These are phyloP conservation scores for Gloeophyllum trabeum DNA, from an alignment of 768 basidiomycete species.

Conservation along the genomic window DNA sequence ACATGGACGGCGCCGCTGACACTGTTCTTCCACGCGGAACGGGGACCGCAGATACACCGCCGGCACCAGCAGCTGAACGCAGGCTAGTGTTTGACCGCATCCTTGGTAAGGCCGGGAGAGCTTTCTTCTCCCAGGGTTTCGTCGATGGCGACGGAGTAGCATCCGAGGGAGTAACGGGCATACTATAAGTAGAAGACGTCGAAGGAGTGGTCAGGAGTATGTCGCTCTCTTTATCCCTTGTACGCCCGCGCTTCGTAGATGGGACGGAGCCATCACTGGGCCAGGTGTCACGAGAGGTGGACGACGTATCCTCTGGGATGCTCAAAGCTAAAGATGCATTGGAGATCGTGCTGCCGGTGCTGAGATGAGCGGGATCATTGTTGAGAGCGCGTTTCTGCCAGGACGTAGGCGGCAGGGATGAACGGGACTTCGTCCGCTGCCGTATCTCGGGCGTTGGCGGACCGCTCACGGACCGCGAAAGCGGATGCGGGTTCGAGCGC, in stretches of 20 bases:
- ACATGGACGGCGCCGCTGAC: neutral
- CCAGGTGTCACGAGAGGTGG: neutral
- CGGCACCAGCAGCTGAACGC: neutral
- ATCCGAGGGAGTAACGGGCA: neutral
- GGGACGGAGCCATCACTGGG: too few species aligned
- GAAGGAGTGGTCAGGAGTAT: slow-evolving; percentile 6
- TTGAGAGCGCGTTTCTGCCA: slow-evolving; percentile 6
- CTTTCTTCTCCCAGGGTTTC: neutral
- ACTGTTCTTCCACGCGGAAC: neutral
- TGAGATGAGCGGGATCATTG: neutral
- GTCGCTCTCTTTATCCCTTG: slow-evolving; percentile 13
- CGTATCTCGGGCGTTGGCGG: slow-evolving; percentile 2
- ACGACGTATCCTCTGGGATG: slow-evolving; percentile 1
- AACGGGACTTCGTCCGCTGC: slow-evolving; percentile 4
- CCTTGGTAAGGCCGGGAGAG: neutral
- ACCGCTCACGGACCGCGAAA: slow-evolving; percentile 16
- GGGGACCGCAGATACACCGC: neutral
- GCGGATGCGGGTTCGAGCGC: slow-evolving; percentile 9
- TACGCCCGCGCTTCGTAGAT: slow-evolving; percentile 6
- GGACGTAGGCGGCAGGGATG: slow-evolving; percentile 12
- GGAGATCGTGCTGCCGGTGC: slow-evolving; percentile 7
- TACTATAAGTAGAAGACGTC: neutral
- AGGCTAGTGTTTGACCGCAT: slow-evolving; percentile 6
- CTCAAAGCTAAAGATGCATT: slow-evolving; percentile 6
- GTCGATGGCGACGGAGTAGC: too few species aligned